phyloP scores from a whole-genome alignment of 495 filamentous ascomycete genomes.

The Lichina pygmaea region DNA sequence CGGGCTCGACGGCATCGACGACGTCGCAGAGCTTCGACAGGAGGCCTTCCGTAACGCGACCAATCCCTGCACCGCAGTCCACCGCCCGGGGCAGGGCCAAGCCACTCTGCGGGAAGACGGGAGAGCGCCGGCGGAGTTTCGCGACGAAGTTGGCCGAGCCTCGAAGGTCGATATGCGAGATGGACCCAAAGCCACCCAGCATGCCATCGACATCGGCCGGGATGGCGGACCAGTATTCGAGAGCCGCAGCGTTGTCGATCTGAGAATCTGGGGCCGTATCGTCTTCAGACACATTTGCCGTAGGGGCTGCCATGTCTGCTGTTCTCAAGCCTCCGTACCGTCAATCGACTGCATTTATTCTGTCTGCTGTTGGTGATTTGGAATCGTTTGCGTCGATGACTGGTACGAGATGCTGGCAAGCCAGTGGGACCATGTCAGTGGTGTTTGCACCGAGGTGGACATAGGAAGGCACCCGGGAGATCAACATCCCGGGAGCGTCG shows the following conservation, averaged over 20 bases:
- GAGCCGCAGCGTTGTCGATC: conserved; percentile 20
- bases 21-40: conserved; percentile 21
- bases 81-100: conserved; percentile 11
- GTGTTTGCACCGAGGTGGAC: too few species aligned
- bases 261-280: conserved; percentile 14
- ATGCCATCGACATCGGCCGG: conserved; percentile 50
- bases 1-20: conserved; percentile 35
- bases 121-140: conserved; percentile 29
- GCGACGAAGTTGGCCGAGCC: conserved; percentile 50
- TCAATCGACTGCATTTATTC: background rate
- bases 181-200: conserved; percentile 56
- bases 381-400: background rate
- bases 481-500: too few species aligned
- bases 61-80: conserved; percentile 38
- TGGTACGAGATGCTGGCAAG: too few species aligned
- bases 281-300: too few species aligned
- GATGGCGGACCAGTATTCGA: conserved; percentile 51
- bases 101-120: background rate
- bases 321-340: background rate
- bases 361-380: background rate
- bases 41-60: conserved; percentile 30
- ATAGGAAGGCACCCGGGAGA: too few species aligned
- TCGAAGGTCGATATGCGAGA: conserved; percentile 50
- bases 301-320: background rate
- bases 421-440: too few species aligned